Evolutionary conservation across 345 rosid species (phyloP).

Genomic region (Moricandia moricandioides): DNA sequence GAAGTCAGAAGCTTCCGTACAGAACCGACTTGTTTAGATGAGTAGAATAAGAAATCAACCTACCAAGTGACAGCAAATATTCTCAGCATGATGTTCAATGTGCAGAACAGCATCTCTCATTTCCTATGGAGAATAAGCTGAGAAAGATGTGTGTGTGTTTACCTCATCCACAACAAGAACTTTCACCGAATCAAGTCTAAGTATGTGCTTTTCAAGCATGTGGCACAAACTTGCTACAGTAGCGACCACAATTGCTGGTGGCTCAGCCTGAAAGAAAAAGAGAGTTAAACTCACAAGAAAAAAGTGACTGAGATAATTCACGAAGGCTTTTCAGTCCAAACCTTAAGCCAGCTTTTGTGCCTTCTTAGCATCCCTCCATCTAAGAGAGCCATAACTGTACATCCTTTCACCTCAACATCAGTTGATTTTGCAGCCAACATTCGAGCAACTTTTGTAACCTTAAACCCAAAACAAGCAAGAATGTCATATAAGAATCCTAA

Average conservation of each 20-base stretch:
- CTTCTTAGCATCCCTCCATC: conserved; percentile 85
- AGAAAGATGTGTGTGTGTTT: conserved; percentile 1
- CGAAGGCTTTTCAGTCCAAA: conserved; percentile 14
- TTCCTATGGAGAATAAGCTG: not conserved
- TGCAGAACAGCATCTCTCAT: not conserved
- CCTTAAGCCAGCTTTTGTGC: conserved; percentile 94
- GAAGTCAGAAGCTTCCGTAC: conserved; percentile 71
- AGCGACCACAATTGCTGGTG: conserved; percentile 83
- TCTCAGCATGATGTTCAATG: not conserved
- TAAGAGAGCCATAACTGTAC: conserved; percentile 80
- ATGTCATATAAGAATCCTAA: not conserved
- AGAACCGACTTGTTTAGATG: conserved; percentile 78
- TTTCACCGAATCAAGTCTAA: conserved; percentile 66
- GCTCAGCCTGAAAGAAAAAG: conserved; percentile 79
- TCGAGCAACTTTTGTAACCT: conserved; percentile 84
- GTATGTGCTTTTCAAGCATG: conserved; percentile 69
- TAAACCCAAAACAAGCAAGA: conserved; percentile 15
- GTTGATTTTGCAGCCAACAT: conserved; percentile 65
- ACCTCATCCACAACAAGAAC: conserved; percentile 94
- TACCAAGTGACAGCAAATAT: conserved; percentile 33
- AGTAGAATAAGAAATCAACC: conserved; percentile 94
- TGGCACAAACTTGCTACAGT: conserved; percentile 81
- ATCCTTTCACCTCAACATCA: conserved; percentile 49
- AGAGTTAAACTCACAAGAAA: conserved; percentile 14
- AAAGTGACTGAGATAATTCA: not conserved